Conservation (phyloP, 257 asterid species). For the Solanum pimpinellifolium region DNA sequence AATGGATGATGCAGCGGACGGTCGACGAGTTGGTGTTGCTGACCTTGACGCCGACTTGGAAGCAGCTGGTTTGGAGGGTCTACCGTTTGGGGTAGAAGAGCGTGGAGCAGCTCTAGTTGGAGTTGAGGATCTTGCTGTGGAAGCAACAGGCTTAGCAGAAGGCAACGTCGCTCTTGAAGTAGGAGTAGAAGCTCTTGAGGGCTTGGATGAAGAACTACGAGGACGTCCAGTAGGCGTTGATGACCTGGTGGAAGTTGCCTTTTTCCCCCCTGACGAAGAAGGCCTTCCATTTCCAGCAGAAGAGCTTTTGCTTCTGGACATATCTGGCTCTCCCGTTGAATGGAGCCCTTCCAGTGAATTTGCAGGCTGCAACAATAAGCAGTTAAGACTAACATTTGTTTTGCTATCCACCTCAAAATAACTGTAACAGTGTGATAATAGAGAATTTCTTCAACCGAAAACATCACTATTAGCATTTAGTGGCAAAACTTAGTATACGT, state of each 20-base stretch:
- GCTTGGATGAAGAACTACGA: conserved; percentile 25
- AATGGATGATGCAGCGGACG: conserved; percentile 18
- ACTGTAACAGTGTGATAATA: neutral
- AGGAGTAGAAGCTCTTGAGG: conserved; percentile 49
- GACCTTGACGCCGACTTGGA: conserved; percentile 41
- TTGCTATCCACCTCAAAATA: neutral
- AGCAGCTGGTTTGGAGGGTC: conserved; percentile 21
- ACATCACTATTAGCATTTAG: neutral
- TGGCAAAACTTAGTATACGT: neutral
- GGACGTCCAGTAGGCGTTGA: conserved; percentile 46
- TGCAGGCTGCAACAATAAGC: conserved; percentile 30
- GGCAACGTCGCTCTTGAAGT: conserved; percentile 35
- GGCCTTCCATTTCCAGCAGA: conserved; percentile 26
- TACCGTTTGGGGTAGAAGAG: conserved; percentile 35
- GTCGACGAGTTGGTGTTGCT: conserved; percentile 39
- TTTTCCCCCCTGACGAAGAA: conserved; percentile 24
- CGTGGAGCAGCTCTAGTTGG: conserved; percentile 32
- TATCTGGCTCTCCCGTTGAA: conserved; percentile 3
- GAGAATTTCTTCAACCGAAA: neutral
- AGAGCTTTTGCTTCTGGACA: conserved; percentile 8
- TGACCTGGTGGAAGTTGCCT: conserved; percentile 26
- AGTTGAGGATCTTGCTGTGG: conserved; percentile 39
- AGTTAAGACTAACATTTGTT: neutral
- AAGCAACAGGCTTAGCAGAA: conserved; percentile 28
- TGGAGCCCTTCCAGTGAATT: conserved; percentile 13